These are phyloP conservation scores for Lindgomyces ingoldianus DNA, from an alignment of 495 filamentous ascomycete species.

Conservation along the genomic window DNA sequence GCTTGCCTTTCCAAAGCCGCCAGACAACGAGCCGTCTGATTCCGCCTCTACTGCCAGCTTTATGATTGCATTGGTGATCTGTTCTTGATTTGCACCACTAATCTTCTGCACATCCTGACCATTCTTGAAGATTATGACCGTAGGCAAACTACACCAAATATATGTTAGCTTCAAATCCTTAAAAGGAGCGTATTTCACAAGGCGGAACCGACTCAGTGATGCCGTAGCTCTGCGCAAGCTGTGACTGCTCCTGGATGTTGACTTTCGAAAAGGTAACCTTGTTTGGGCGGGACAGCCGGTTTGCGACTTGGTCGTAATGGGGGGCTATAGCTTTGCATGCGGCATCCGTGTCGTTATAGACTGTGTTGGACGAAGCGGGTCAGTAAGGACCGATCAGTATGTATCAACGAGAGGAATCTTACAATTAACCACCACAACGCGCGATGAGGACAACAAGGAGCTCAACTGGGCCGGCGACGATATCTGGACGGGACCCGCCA, in stretches of 20 bases:
- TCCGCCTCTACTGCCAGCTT: constrained; percentile 72
- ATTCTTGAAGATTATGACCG: constrained; percentile 87
- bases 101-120: constrained; percentile 67
- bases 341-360: constrained; percentile 84
- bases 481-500: constrained; percentile 64
- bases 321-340: constrained; percentile 87
- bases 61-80: constrained; percentile 67
- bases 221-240: constrained; percentile 68
- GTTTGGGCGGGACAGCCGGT: constrained; percentile 68
- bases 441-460: constrained; percentile 64
- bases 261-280: constrained; percentile 83
- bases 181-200: neutral
- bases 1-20: constrained; percentile 48
- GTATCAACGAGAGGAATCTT: constrained; percentile 52
- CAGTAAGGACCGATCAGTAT: constrained; percentile 22
- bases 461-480: constrained; percentile 70
- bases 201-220: constrained; percentile 64
- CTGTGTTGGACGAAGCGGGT: constrained; percentile 49
- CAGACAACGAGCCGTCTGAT: constrained; percentile 47
- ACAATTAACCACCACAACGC: constrained; percentile 85
- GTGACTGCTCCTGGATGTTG: constrained; percentile 74
- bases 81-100: constrained; percentile 68
- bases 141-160: constrained; percentile 59
- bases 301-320: constrained; percentile 75
- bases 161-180: constrained; percentile 6